phyloP scores from a whole-genome alignment of 1,139 yeast genomes.

The Pichiaceae sp. region DNA sequence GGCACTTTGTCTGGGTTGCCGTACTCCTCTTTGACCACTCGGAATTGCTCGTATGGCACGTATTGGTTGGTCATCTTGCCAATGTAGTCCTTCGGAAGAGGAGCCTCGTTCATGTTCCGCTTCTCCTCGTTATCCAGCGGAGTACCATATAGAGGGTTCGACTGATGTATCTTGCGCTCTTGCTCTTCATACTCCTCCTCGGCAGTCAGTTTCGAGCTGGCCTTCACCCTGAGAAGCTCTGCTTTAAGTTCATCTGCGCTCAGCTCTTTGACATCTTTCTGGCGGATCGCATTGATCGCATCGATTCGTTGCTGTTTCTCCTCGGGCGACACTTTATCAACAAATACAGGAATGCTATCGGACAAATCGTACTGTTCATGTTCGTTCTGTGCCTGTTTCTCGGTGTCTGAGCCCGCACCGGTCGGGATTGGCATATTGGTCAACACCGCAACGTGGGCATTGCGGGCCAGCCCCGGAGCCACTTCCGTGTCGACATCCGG shows the following conservation, averaged over 20 bases:
- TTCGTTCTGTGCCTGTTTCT: no score
- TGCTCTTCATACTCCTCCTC: slow-evolving; percentile 1
- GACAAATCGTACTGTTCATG: no score
- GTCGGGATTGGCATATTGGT: not conserved
- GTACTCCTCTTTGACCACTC: slow-evolving; percentile 9
- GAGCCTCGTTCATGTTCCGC: slow-evolving; percentile 11
- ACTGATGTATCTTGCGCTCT: not conserved
- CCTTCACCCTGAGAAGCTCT: not conserved
- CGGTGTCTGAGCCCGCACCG: not conserved
- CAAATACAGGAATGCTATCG: not conserved
- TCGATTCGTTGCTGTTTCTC: not conserved
- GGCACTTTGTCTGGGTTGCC: slow-evolving; percentile 20
- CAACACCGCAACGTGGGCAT: not conserved
- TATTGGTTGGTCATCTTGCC: slow-evolving; percentile 14
- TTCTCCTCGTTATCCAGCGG: slow-evolving; percentile 14
- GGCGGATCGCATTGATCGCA: not conserved
- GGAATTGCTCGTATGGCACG: slow-evolving; percentile 15
- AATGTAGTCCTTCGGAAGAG: slow-evolving; percentile 12
- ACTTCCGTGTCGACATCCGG: not conserved
- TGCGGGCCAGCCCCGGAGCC: not conserved
- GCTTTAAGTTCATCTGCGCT: not conserved
- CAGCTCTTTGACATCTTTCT: not conserved
- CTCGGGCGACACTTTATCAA: not conserved
- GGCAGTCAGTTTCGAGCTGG: not conserved
- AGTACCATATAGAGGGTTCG: slow-evolving; percentile 16